phyloP scores from a whole-genome alignment of 352 stramenopile genomes.

The Phytophthora vignae region DNA sequence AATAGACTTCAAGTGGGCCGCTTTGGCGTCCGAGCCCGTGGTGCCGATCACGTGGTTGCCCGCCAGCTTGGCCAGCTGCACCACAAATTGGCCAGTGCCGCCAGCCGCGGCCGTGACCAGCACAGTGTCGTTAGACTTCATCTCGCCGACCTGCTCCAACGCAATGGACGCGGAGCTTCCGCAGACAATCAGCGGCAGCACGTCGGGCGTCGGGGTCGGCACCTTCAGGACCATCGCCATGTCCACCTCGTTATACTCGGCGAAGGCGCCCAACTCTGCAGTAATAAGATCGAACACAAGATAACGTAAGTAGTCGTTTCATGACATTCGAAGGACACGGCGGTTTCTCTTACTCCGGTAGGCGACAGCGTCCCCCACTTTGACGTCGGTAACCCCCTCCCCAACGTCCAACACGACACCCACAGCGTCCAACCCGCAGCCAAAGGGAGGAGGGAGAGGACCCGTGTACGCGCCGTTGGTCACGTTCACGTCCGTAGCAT shows the following conservation, averaged over 20 bases:
- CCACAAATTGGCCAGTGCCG: slow-evolving; percentile 73
- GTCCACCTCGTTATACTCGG: slow-evolving; percentile 7
- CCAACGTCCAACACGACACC: background rate
- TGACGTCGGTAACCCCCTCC: background rate
- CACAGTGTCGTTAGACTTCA: slow-evolving; percentile 53
- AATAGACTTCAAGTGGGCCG: background rate
- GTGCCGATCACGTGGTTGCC: slow-evolving; percentile 72
- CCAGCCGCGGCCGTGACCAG: slow-evolving; percentile 58
- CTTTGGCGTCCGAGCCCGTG: slow-evolving; percentile 7
- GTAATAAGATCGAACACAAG: background rate
- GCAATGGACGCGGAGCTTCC: slow-evolving; percentile 49
- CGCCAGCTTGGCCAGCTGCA: slow-evolving; percentile 80
- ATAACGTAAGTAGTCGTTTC: background rate
- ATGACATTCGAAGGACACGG: background rate
- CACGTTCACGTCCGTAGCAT: slow-evolving; percentile 52
- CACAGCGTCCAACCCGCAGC: slow-evolving; percentile 1
- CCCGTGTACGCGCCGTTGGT: slow-evolving; percentile 47
- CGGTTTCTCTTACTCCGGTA: background rate
- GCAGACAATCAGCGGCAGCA: slow-evolving; percentile 44
- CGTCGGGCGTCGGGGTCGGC: slow-evolving; percentile 15
- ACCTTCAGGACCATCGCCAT: slow-evolving; percentile 29
- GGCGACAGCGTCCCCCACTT: slow-evolving; percentile 1
- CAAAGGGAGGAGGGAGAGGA: slow-evolving; percentile 36
- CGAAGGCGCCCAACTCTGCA: slow-evolving; percentile 1
- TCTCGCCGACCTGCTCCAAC: slow-evolving; percentile 52